These are phyloP conservation scores for Peniophora sp. DNA, from an alignment of 1,284 basidiomycete genomes.

Conservation along the genomic window DNA sequence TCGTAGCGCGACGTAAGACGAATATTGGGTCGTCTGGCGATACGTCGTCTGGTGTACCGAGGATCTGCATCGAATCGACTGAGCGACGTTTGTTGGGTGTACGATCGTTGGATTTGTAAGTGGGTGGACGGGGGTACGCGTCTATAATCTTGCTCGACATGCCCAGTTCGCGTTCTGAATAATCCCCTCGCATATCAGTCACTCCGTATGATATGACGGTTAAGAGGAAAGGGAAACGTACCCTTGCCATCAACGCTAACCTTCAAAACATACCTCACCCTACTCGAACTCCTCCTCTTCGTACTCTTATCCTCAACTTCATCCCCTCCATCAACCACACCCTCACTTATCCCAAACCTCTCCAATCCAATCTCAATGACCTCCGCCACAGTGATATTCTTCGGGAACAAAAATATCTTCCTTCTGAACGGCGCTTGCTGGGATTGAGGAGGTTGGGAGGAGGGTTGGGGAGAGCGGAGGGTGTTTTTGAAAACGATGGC, in stretches of 20 bases:
- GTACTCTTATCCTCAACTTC: conserved; percentile 89
- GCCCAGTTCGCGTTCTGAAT: conserved; percentile 69
- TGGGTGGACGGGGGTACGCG: conserved; percentile 73
- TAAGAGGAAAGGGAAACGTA: conserved; percentile 33
- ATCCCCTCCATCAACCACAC: conserved; percentile 95
- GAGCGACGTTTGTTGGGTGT: conserved; percentile 77
- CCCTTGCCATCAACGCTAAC: conserved; percentile 57
- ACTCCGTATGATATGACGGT: not conserved
- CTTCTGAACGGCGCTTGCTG: no score
- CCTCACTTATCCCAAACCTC: conserved; percentile 88
- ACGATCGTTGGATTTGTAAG: conserved; percentile 56
- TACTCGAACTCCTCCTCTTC: conserved; percentile 69
- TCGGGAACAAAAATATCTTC: conserved; percentile 83
- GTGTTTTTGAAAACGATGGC: conserved; percentile 80
- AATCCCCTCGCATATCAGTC: not conserved
- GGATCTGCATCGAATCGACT: conserved; percentile 68
- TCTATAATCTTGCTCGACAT: conserved; percentile 81
- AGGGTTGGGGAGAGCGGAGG: conserved; percentile 40
- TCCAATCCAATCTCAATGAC: conserved; percentile 91
- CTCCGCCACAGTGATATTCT: conserved; percentile 93
- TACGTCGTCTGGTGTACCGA: conserved; percentile 72
- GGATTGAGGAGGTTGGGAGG: conserved; percentile 47
- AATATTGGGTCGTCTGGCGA: conserved; percentile 82
- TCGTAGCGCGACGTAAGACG: conserved; percentile 71
- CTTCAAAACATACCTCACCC: conserved; percentile 77